Conservation (phyloP, 1,284 basidiomycete species). For the Leccinum huronense region DNA sequence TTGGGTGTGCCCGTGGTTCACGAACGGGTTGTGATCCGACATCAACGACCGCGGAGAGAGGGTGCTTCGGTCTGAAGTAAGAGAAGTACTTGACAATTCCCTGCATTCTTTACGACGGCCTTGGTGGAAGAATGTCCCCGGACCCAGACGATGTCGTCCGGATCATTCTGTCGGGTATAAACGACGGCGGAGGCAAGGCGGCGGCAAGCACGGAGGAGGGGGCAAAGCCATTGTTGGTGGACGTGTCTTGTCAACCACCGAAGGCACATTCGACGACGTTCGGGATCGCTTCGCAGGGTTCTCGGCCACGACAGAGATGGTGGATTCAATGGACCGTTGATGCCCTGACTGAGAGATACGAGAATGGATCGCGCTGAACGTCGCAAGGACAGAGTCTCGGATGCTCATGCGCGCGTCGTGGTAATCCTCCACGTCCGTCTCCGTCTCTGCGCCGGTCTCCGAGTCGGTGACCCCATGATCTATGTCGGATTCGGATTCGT, state of each 20-base stretch:
- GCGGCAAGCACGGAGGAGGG: constrained; percentile 78
- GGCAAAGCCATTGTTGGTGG: constrained; percentile 85
- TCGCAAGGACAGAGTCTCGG: constrained; percentile 40
- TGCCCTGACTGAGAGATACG: constrained; percentile 43
- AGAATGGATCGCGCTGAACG: constrained; percentile 38
- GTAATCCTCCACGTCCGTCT: constrained; percentile 64
- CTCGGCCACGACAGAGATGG: constrained; percentile 45
- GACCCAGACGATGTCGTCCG: constrained; percentile 51
- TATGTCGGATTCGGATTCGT: constrained; percentile 27
- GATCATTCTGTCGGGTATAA: constrained; percentile 67
- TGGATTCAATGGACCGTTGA: constrained; percentile 58
- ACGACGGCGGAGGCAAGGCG: constrained; percentile 76
- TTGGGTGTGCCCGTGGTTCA: constrained; percentile 38
- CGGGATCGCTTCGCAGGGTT: constrained; percentile 50
- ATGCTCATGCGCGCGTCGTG: constrained; percentile 77
- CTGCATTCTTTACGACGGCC: constrained; percentile 77
- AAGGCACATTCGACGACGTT: constrained; percentile 46
- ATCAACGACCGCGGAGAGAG: constrained; percentile 74
- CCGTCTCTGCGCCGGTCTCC: constrained; percentile 66
- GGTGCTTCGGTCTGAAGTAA: constrained; percentile 61
- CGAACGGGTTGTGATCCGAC: constrained; percentile 60
- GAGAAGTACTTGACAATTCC: constrained; percentile 61
- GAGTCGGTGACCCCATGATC: constrained; percentile 55
- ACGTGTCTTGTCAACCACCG: constrained; percentile 69
- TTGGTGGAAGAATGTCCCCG: constrained; percentile 65